Percentiles rank a stretch among this genome's conserved stretches.
Conservation (phyloP, 768 basidiomycete species). For the Suillus clintonianus region DNA sequence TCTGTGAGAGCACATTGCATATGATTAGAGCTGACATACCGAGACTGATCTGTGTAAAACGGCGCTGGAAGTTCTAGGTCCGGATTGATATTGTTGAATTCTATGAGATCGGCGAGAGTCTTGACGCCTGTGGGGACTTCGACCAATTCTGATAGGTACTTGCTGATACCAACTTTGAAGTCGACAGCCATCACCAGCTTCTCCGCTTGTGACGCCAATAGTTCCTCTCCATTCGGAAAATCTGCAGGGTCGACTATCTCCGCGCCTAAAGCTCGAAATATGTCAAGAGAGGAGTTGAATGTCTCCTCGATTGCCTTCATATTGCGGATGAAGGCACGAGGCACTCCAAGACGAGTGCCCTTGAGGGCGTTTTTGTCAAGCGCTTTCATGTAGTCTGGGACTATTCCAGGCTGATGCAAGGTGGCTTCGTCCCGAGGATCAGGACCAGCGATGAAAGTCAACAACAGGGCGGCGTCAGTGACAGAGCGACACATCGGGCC, state of each 20-base stretch:
- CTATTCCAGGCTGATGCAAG: constrained; percentile 44
- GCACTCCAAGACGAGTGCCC: constrained; percentile 57
- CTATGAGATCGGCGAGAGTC: constrained; percentile 18
- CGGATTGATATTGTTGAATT: constrained; percentile 29
- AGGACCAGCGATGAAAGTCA: constrained; percentile 53
- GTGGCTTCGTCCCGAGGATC: constrained; percentile 56
- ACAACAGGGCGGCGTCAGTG: constrained; percentile 55
- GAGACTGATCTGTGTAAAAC: constrained; percentile 36
- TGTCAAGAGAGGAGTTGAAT: constrained; percentile 41
- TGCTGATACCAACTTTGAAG: constrained; percentile 61
- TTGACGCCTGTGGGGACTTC: constrained; percentile 58
- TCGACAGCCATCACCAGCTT: constrained; percentile 53
- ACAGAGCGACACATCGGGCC: constrained; percentile 59
- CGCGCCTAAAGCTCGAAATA: constrained; percentile 42
- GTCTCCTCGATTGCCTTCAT: constrained; percentile 28
- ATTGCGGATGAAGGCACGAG: constrained; percentile 34
- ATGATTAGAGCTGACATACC: constrained; percentile 17
- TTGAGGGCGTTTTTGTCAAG: constrained; percentile 47
- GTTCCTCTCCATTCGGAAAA: constrained; percentile 53
- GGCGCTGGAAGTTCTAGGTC: constrained; percentile 50
- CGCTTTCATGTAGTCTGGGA: constrained; percentile 59
- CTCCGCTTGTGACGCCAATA: constrained; percentile 50
- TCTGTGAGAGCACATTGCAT: not conserved
- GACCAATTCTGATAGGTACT: constrained; percentile 46
- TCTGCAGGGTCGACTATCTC: constrained; percentile 64